Percentiles rank a stretch among this genome's conserved stretches.
Evolutionary conservation across 768 basidiomycete species (phyloP).

Genomic region (Clavulina sp.): DNA sequence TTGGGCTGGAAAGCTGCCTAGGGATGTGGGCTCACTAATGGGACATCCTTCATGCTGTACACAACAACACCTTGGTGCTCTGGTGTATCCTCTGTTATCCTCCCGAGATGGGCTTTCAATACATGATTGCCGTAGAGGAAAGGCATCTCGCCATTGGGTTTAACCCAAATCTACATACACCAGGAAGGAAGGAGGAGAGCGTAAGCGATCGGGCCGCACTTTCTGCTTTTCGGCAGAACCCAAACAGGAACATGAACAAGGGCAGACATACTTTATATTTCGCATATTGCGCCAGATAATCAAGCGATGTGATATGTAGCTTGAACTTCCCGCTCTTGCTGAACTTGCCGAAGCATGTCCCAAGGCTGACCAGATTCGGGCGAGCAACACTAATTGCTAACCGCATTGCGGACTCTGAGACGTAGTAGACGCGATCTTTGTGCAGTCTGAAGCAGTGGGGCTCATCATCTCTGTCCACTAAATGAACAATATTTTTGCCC

Average conservation of each 20-base stretch:
- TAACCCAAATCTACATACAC: slow-evolving; percentile 76
- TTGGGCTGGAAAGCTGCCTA: not conserved
- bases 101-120: slow-evolving; percentile 93
- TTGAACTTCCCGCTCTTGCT: slow-evolving; percentile 96
- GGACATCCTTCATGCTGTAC: slow-evolving; percentile 88
- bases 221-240: not conserved
- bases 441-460: slow-evolving; percentile 92
- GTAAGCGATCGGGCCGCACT: not conserved
- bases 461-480: slow-evolving; percentile 88
- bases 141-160: slow-evolving; percentile 98
- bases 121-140: slow-evolving; percentile 98
- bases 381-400: slow-evolving; percentile 83
- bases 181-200: not conserved
- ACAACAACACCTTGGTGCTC: slow-evolving; percentile 98
- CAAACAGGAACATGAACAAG: not conserved
- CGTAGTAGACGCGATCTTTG: slow-evolving; percentile 90
- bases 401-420: slow-evolving; percentile 87
- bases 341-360: slow-evolving; percentile 97
- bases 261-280: slow-evolving; percentile 70
- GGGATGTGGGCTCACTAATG: slow-evolving; percentile 40
- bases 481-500: slow-evolving; percentile 92
- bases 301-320: slow-evolving; percentile 83
- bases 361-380: slow-evolving; percentile 78
- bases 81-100: slow-evolving; percentile 96
- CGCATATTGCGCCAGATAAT: slow-evolving; percentile 88